Evolutionary conservation across 2,329 filamentous ascomycete species (phyloP), one percentile per base, ranked within the genome.

Genomic region (Cordyceps militaris): DNA sequence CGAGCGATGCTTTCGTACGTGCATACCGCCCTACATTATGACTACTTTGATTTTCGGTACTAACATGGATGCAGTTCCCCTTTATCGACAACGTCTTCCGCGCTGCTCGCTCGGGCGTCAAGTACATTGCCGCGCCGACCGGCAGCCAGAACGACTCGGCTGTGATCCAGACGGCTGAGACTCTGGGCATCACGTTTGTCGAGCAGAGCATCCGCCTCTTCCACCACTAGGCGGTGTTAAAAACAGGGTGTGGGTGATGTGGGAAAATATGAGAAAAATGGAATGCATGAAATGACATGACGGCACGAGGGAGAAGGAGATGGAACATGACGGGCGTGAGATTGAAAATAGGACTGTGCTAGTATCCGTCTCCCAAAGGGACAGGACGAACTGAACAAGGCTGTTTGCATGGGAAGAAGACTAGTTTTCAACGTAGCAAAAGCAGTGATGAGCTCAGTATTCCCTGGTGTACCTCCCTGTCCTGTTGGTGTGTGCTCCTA

Each of bases 41-140:
- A 14, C 23, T 53, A 2, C 16, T 10, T 9, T 10, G n/a, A 10
- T 10, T 32, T 64, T 46, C 19, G 46, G 21, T 48, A 53, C 69
- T 72, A 65, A 73, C 62, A 28, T 10, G 2, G 4, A 44, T 16
- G 30, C 21, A 91, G 89, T 99, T 99, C 84, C 94, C 94, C 64
- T 99, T 99, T 76, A 90, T 91, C 68, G 94, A 99, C 79, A 99
- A 99, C 68, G 88, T 99, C 63, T 97, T 95, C 84, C 86, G 94
- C 64, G 89, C 91, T 53, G 85, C 84, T 61, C 83, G 91, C 67
- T 96, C 91, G 23, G 94, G 94, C 51, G 91, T 85, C 69, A 97
- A 96, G 79, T 99, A 96, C 78, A 90, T 97, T 67, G 93, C 94
- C 56, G 93, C 93, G 40, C 94, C 94, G 10, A 88, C 84, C 52